Evolutionary conservation across 768 basidiomycete species (phyloP), one percentile per base, ranked within the genome.

Genomic region (Arthromyces matolae): DNA sequence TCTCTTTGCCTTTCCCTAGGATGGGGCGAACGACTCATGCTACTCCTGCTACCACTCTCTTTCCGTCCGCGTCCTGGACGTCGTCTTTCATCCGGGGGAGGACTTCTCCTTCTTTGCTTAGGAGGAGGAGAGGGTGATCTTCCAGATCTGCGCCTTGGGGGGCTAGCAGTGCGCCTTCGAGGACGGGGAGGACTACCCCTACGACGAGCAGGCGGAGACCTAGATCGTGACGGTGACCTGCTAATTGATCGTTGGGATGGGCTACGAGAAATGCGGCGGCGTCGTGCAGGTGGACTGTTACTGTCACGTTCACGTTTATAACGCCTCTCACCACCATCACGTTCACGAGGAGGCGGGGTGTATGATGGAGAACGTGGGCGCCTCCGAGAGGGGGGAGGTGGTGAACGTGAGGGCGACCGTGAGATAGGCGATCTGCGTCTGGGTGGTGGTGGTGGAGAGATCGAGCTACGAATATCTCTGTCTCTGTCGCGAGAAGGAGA

Each of bases 281-380:
- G 66, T 7, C 78, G 71, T 18, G 70, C 56, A 28, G 75, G 80
- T 0, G 82, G 85, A 58, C 80, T 83, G 37, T 80, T 78, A 51
- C 78, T 81, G 53, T 72, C 73, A 38, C 70, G 59, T 18, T 33
- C 3, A 42, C 60, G 66, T 52, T 61, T 60, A 16, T 58, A 57
- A 24, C 67, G 64, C 31, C 72, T 70, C 36, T 45, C 37, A 10
- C 24, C 29, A 14, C 48, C 35, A 14, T 62, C 62, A 24, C 60
- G 55, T 24, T 68, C 66, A 32, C 68, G 69, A n/a, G 71, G 71
- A 6, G 79, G 80, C 1, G 81, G 78, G 0, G 81, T 68, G 27
- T 60, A 68, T 8, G 85, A 79, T 24, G 58, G 77, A 63, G 60
- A 77, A 62, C 59, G 80, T 64, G 55, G 63, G 38, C 72, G 64